Conservation (phyloP, 768 basidiomycete genomes). For the Gymnopilus dilepis region DNA sequence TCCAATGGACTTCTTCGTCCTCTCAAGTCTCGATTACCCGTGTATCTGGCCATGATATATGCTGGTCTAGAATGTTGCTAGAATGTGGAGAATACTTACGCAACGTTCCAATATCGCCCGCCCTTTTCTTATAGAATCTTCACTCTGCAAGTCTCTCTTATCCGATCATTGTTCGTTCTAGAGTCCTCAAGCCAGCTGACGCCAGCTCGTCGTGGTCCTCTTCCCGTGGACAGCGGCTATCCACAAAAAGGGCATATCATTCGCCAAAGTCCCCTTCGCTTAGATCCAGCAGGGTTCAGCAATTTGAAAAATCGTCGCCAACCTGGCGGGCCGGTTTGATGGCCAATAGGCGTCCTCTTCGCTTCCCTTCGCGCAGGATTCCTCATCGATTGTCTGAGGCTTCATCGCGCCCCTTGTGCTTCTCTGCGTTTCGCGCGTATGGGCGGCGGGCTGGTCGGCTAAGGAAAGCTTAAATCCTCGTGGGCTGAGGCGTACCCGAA, state of each 20-base stretch:
- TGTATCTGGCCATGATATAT: too few species aligned
- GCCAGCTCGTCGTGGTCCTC: not conserved
- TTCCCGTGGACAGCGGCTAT: not conserved
- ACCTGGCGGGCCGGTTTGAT: conserved; percentile 1
- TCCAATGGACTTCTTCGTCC: too few species aligned
- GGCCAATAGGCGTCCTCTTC: not conserved
- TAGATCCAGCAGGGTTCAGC: not conserved
- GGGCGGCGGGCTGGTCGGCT: not conserved
- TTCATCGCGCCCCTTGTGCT: not conserved
- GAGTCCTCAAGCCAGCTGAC: not conserved
- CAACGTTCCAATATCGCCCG: too few species aligned
- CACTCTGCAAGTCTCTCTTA: not conserved
- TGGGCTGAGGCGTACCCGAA: not conserved
- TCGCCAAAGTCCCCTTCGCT: not conserved
- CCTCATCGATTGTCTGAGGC: not conserved
- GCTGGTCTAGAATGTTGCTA: too few species aligned
- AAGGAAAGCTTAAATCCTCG: not conserved
- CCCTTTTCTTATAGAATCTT: too few species aligned
- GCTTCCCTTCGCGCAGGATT: not conserved
- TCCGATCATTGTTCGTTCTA: not conserved
- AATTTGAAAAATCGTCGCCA: not conserved
- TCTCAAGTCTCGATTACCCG: too few species aligned
- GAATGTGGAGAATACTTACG: too few species aligned
- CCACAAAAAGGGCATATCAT: not conserved
- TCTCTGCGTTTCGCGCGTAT: not conserved